Percentiles rank a stretch among this genome's conserved stretches.
Evolutionary conservation across 805 yeast species (phyloP).

Genomic region (Zygoascus ofunaensis): DNA sequence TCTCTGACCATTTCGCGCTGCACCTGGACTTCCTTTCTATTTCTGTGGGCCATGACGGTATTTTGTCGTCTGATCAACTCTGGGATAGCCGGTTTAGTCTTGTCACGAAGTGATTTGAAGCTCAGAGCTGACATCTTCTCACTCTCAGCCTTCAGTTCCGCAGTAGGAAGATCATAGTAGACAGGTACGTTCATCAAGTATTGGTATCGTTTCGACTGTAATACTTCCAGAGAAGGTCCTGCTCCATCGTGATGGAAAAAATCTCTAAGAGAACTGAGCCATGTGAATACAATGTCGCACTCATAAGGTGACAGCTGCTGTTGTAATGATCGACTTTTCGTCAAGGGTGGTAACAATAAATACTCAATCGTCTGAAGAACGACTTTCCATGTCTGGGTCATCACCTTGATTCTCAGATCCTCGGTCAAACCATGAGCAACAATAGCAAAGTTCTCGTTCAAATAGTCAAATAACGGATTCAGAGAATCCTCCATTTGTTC

Average conservation of each 20-base stretch:
- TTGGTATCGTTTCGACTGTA: slow-evolving; percentile 58
- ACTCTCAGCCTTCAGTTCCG: slow-evolving; percentile 46
- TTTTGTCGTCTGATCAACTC: slow-evolving; percentile 50
- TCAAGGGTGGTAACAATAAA: slow-evolving; percentile 62
- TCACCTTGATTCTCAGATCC: slow-evolving; percentile 49
- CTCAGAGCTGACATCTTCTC: slow-evolving; percentile 50
- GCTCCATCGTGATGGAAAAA: slow-evolving; percentile 76
- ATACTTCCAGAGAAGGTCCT: slow-evolving; percentile 61
- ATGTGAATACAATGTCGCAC: slow-evolving; percentile 56
- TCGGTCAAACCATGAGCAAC: slow-evolving; percentile 51
- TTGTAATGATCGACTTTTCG: slow-evolving; percentile 29
- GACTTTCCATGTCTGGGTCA: slow-evolving; percentile 74
- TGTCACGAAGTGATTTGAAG: slow-evolving; percentile 39
- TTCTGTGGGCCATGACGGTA: slow-evolving; percentile 66
- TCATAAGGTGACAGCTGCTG: slow-evolving; percentile 48
- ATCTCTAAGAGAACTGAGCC: slow-evolving; percentile 62
- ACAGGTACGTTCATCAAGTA: slow-evolving; percentile 53
- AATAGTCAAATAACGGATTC: slow-evolving; percentile 63
- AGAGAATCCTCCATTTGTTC: slow-evolving; percentile 51
- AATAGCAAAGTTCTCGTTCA: slow-evolving; percentile 58
- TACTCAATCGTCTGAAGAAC: slow-evolving; percentile 61
- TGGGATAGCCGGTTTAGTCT: slow-evolving; percentile 34
- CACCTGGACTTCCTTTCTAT: slow-evolving; percentile 44
- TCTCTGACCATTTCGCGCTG: slow-evolving; percentile 39
- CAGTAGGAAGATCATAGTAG: slow-evolving; percentile 46